Evolutionary conservation across 192 early-diverging fungal genomes (phyloP), one percentile per base, ranked within the genome.

Genomic region (Gigaspora rosea): DNA sequence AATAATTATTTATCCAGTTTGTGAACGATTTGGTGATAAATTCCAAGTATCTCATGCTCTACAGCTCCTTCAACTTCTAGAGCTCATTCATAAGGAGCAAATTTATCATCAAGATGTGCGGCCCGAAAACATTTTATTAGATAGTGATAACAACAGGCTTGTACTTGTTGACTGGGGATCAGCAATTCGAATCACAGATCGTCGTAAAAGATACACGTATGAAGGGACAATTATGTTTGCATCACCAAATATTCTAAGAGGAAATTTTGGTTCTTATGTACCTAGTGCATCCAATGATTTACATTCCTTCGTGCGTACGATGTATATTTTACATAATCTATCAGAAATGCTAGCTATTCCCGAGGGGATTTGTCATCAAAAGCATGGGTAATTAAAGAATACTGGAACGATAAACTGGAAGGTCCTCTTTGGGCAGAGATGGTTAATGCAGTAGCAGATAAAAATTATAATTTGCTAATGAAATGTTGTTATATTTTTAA

Each of bases 91-190:
- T 51, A 51, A 0, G 20, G 0, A 10, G 33, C 7, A 27, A 49
- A 49, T 49, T 51, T 49, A 8, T 20, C 47, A 70, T 15, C 68
- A 18, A 50, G 68, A 70, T 70, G 68, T 70, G 48, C n/a, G 68
- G 20, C 48, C 62, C 2, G 11, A 15, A 49, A 70, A 70, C 68
- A 70, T 70, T 12, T 50, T 49, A 70, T 50, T 70, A 51, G 68
- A 70, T 51, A 70, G n/a, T 49, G 15, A 13, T 49, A 50, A 70
- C n/a, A 70, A 70, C 32, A 49, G 1, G 1, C 67, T 51, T 70
- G 11, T 70, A 49, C 47, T 70, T 70, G 68, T 22, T 70, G 68
- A 70, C 68, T 70, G 68, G 68, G 47, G 68, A 50, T 70, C 48
- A 70, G 18, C 67, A 36, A 69, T 69, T 27, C 4, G 47, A 20